Evolutionary conservation across 2,329 filamentous ascomycete species (phyloP).

Genomic region (Rhinocladiella similis): DNA sequence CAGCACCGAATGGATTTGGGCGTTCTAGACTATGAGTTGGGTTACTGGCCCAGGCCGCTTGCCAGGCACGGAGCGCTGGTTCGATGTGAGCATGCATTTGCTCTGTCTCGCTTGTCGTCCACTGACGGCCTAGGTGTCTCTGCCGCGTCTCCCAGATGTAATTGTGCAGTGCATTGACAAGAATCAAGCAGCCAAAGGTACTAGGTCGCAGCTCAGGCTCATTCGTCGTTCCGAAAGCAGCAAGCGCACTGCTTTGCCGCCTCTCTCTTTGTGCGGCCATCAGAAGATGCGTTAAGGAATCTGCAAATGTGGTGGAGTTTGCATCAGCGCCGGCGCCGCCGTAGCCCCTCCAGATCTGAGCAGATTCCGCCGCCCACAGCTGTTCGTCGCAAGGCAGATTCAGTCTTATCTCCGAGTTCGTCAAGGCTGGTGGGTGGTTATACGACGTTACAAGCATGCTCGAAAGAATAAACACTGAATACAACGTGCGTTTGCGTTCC

Average conservation of each 20-base stretch:
- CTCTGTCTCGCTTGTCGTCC: slow-evolving; percentile 90
- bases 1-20: slow-evolving; percentile 78
- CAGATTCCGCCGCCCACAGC: slow-evolving; percentile 79
- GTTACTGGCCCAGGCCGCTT: slow-evolving; percentile 85
- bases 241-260: slow-evolving; percentile 33
- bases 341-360: slow-evolving; percentile 75
- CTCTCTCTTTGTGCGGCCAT: slow-evolving; percentile 68
- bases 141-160: slow-evolving; percentile 98
- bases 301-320: slow-evolving; percentile 75
- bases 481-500: slow-evolving; percentile 90
- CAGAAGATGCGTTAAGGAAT: slow-evolving; percentile 76
- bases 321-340: slow-evolving; percentile 72
- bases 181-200: slow-evolving; percentile 84
- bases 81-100: slow-evolving; percentile 96
- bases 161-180: slow-evolving; percentile 94
- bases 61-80: slow-evolving; percentile 90
- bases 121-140: slow-evolving; percentile 80
- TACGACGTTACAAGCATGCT: slow-evolving; percentile 89
- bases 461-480: slow-evolving; percentile 85
- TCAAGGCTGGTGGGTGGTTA: slow-evolving; percentile 85
- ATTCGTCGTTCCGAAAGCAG: slow-evolving; percentile 36
- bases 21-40: slow-evolving; percentile 80
- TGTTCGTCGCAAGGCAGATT: slow-evolving; percentile 93
- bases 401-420: slow-evolving; percentile 88
- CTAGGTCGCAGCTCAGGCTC: slow-evolving; percentile 73